phyloP scores from a whole-genome alignment of 2,329 filamentous ascomycete genomes.

The Sarocladium kiliense region DNA sequence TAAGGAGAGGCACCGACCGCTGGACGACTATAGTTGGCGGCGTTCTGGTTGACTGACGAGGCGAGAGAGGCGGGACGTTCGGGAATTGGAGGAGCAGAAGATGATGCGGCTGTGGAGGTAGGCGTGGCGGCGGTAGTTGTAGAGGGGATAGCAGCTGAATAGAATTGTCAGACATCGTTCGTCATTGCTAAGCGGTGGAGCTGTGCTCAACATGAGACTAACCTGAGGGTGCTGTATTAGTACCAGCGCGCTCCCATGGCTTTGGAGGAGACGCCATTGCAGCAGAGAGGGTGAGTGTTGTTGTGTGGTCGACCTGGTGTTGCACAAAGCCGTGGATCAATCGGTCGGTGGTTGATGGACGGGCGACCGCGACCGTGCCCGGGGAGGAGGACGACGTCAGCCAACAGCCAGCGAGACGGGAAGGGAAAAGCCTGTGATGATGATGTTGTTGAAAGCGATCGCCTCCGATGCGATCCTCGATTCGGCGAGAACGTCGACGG shows the following conservation, averaged over 20 bases:
- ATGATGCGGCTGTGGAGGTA: constrained; percentile 31
- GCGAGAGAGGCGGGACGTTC: constrained; percentile 74
- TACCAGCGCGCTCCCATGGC: constrained; percentile 85
- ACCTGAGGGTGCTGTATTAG: constrained; percentile 45
- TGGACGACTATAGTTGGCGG: constrained; percentile 67
- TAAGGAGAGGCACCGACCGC: constrained; percentile 41
- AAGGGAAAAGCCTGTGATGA: too few species aligned
- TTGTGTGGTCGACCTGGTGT: background rate
- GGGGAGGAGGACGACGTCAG: background rate
- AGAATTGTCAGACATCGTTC: background rate
- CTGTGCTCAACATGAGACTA: too few species aligned
- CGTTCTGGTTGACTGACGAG: constrained; percentile 80
- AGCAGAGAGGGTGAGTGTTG: background rate
- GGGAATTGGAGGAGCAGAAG: constrained; percentile 64
- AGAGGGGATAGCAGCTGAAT: constrained; percentile 23
- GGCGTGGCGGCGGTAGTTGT: constrained; percentile 32
- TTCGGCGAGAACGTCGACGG: too few species aligned
- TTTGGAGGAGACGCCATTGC: constrained; percentile 81
- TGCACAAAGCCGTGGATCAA: background rate
- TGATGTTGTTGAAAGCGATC: background rate
- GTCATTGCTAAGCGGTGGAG: background rate
- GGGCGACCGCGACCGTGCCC: background rate
- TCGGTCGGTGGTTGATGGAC: background rate
- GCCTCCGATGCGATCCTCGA: too few species aligned
- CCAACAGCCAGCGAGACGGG: background rate